These are phyloP conservation scores for Canariomyces notabilis DNA, from an alignment of 2,329 filamentous ascomycete genomes.

Conservation along the genomic window DNA sequence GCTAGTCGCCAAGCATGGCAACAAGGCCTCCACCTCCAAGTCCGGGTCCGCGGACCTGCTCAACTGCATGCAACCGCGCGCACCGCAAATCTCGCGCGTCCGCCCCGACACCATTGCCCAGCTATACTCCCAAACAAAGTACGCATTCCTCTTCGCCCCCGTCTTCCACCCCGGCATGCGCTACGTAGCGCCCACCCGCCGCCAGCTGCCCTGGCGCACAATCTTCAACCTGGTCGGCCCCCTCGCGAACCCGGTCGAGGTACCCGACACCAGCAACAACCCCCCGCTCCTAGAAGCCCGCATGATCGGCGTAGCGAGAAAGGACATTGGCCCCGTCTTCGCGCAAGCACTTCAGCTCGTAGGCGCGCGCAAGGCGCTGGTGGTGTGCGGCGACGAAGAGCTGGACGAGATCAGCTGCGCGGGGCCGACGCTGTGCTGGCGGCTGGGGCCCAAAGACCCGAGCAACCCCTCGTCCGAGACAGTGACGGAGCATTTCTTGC, in stretches of 20 bases:
- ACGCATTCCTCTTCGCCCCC: slow-evolving; percentile 91
- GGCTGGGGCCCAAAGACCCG: slow-evolving; percentile 52
- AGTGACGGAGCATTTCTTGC: slow-evolving; percentile 68
- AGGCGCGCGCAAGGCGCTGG: slow-evolving; percentile 75
- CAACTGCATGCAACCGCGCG: slow-evolving; percentile 63
- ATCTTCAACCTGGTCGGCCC: slow-evolving; percentile 97
- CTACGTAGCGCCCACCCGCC: slow-evolving; percentile 78
- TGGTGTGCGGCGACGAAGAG: slow-evolving; percentile 91
- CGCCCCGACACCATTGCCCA: slow-evolving; percentile 63
- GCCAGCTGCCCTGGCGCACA: slow-evolving; percentile 86
- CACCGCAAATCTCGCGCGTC: slow-evolving; percentile 71
- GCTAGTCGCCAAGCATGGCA: slow-evolving; percentile 90
- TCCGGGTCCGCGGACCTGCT: slow-evolving; percentile 93
- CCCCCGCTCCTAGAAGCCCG: slow-evolving; percentile 68
- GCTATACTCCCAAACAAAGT: slow-evolving; percentile 78
- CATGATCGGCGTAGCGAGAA: slow-evolving; percentile 86
- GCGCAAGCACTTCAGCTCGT: slow-evolving; percentile 74
- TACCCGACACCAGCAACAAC: slow-evolving; percentile 29
- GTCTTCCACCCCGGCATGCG: slow-evolving; percentile 96
- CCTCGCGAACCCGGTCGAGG: slow-evolving; percentile 83
- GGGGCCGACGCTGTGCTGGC: slow-evolving; percentile 85
- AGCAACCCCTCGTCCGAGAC: slow-evolving; percentile 39
- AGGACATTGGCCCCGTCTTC: slow-evolving; percentile 82
- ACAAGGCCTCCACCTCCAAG: slow-evolving; percentile 89
- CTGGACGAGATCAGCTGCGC: slow-evolving; percentile 94